A percentile compares a stretch with the other conserved stretches of the same genome.
These are phyloP conservation scores for Actinomucor elegans DNA, from an alignment of 371 early-diverging fungal species.

Conservation along the genomic window DNA sequence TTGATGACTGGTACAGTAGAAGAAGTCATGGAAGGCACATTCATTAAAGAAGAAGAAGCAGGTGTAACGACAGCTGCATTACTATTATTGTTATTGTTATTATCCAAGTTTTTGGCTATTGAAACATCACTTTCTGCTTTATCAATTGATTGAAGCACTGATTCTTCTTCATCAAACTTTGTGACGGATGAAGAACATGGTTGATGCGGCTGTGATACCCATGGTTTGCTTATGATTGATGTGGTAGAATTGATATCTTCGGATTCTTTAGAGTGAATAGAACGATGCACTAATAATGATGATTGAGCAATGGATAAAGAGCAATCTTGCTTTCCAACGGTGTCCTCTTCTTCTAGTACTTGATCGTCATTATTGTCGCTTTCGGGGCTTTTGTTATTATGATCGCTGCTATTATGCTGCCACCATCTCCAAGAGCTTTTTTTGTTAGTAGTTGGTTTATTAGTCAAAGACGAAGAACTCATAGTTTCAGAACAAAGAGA, in stretches of 20 bases:
- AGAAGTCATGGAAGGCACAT: conserved; percentile 9
- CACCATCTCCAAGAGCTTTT: conserved; percentile 13
- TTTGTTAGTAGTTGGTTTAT: neutral
- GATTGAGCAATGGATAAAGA: conserved; percentile 8
- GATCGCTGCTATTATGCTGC: neutral
- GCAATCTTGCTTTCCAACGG: neutral
- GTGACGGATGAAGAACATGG: too few species aligned
- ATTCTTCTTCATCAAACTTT: too few species aligned
- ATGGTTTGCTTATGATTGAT: conserved; percentile 15
- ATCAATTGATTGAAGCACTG: too few species aligned
- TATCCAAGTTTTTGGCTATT: too few species aligned
- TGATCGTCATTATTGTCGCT: neutral
- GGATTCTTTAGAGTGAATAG: conserved; percentile 13
- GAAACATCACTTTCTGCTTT: too few species aligned
- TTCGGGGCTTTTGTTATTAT: neutral
- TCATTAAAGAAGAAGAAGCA: neutral
- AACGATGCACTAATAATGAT: conserved; percentile 8
- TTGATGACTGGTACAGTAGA: conserved; percentile 14
- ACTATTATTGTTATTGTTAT: neutral
- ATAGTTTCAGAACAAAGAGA: neutral
- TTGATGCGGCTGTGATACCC: too few species aligned
- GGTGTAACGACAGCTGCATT: neutral
- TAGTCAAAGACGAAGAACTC: neutral
- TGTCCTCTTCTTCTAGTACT: neutral
- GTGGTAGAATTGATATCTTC: conserved; percentile 10